Percentiles rank a stretch among this genome's conserved stretches.
Conservation (phyloP, 768 basidiomycete species). For the Obba rivulosa region DNA sequence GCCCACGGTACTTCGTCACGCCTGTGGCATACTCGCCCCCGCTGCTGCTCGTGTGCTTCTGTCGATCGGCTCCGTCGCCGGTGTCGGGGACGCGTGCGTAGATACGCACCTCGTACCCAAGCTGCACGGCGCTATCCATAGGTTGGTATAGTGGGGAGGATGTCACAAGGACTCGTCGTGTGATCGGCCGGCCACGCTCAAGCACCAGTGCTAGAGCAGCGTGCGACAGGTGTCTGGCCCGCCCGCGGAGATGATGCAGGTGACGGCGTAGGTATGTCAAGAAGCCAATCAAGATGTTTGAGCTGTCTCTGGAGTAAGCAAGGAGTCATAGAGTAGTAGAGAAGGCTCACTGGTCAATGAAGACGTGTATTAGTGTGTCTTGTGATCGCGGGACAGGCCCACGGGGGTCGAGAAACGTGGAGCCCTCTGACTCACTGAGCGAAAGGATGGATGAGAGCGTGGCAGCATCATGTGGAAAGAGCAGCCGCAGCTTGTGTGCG, state of each 20-base stretch:
- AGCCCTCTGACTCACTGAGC: constrained; percentile 18
- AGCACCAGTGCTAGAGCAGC: constrained; percentile 71
- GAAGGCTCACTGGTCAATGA: constrained; percentile 54
- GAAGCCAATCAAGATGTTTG: constrained; percentile 84
- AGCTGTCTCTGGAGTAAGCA: constrained; percentile 37
- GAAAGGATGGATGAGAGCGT: constrained; percentile 25
- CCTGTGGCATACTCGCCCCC: constrained; percentile 10
- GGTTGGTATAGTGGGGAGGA: constrained; percentile 84
- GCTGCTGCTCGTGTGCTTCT: constrained; percentile 16
- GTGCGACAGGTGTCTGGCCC: constrained; percentile 60
- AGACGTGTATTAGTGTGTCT: constrained; percentile 33
- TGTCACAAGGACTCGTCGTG: constrained; percentile 70
- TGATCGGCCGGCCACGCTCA: constrained; percentile 75
- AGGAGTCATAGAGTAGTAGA: constrained; percentile 1
- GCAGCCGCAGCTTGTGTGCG: constrained; percentile 48
- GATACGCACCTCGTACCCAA: constrained; percentile 72
- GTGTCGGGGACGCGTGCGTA: constrained; percentile 67
- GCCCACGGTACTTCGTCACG: constrained; percentile 9
- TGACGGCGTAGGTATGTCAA: constrained; percentile 62
- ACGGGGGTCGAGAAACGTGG: constrained; percentile 30
- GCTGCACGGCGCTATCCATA: constrained; percentile 62
- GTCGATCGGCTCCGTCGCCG: constrained; percentile 57
- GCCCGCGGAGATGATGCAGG: constrained; percentile 34
- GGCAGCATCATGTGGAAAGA: constrained; percentile 48
- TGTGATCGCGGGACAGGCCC: constrained; percentile 27